These are phyloP conservation scores for Rutstroemia sp. DNA, from an alignment of 2,329 filamentous ascomycete species.

Conservation along the genomic window DNA sequence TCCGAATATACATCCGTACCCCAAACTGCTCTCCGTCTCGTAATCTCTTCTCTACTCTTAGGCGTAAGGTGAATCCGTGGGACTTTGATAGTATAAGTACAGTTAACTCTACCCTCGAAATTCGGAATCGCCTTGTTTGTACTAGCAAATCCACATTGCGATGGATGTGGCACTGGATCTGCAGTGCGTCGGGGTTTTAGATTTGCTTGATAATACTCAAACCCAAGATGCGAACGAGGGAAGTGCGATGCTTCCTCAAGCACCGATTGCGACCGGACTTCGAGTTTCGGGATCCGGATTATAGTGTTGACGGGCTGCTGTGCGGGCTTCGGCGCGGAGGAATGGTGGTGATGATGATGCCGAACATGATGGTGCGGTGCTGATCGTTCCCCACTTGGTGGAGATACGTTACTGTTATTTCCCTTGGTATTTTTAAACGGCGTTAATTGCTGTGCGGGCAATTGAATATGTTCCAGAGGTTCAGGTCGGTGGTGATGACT, in stretches of 20 bases:
- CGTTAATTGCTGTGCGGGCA: constrained; percentile 36
- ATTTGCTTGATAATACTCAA: constrained; percentile 69
- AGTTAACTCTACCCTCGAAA: constrained; percentile 68
- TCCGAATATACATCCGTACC: constrained; percentile 93
- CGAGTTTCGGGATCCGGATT: constrained; percentile 55
- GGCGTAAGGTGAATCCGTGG: constrained; percentile 68
- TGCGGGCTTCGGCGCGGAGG: constrained; percentile 30
- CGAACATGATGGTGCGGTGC: constrained; percentile 28
- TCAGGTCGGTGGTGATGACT: constrained; percentile 47
- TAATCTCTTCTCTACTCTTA: constrained; percentile 73
- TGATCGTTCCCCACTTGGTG: constrained; percentile 30
- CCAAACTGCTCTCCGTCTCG: constrained; percentile 74
- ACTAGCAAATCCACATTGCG: constrained; percentile 21
- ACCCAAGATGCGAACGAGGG: constrained; percentile 75
- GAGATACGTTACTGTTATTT: constrained; percentile 36
- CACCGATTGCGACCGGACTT: constrained; percentile 61
- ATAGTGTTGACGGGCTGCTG: constrained; percentile 31
- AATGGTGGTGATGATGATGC: constrained; percentile 37
- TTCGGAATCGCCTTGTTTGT: constrained; percentile 49
- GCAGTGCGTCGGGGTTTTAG: constrained; percentile 41
- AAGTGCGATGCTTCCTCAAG: constrained; percentile 63
- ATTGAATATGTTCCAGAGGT: constrained; percentile 38
- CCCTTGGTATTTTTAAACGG: constrained; percentile 46
- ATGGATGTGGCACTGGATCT: constrained; percentile 34
- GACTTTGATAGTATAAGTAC: constrained; percentile 82